These are phyloP conservation scores for Tuber calosporum DNA, from an alignment of 495 filamentous ascomycete species.

Conservation along the genomic window DNA sequence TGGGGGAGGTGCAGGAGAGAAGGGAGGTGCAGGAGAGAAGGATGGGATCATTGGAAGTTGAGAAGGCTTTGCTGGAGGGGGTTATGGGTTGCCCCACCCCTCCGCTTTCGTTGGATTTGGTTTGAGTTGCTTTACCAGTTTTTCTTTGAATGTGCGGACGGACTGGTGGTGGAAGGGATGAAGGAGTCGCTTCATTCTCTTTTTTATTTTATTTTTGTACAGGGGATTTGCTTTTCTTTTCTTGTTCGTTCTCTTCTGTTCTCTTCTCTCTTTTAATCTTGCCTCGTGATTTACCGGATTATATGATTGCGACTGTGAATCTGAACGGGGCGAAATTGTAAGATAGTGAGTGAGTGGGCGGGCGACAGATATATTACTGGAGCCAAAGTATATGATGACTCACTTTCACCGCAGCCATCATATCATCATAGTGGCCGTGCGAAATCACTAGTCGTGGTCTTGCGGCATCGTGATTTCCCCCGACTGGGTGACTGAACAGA, in stretches of 20 bases:
- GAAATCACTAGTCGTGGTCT: neutral
- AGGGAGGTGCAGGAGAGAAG: constrained; percentile 8
- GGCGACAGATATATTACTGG: neutral
- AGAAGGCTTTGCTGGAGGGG: neutral
- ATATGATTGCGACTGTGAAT: neutral
- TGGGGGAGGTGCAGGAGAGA: neutral
- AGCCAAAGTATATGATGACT: neutral
- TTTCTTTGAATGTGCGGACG: neutral
- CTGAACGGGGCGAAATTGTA: neutral
- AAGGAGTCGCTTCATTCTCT: neutral
- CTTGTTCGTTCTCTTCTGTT: neutral
- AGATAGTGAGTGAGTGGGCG: neutral
- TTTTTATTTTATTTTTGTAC: neutral
- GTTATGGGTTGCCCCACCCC: neutral
- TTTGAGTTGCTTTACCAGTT: neutral
- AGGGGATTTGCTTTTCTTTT: neutral
- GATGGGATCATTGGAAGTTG: constrained; percentile 13
- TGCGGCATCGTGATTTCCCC: neutral
- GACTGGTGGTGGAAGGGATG: neutral
- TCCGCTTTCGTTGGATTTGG: neutral
- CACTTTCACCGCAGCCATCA: neutral
- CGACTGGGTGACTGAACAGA: neutral
- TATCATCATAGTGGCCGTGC: neutral
- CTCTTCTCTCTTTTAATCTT: neutral
- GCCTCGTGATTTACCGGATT: neutral